Base-by-base conservation (phyloP, 768 basidiomycete species). In the Suillus hirtellus region DNA sequence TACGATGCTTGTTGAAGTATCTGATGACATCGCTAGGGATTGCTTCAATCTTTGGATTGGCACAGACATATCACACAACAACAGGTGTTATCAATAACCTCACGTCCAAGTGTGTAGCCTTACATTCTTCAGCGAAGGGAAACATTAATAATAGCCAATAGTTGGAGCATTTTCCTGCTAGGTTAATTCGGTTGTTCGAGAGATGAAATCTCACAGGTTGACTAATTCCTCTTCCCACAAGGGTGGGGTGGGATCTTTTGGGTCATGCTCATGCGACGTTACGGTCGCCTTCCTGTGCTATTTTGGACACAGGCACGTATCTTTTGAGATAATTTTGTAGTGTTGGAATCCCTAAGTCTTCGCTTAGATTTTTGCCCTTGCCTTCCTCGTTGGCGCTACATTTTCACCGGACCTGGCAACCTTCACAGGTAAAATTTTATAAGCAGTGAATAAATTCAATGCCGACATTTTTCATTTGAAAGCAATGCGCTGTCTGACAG, bases 381-480 rank as follows among this genome's bases (percentile, higher is more conserved):
- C 69, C 4, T 86, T 84, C 72, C 70, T 83, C 17, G 72, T 83
- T 19, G 84, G 84, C 1, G 82, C 81, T 37, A 82, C 84, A 0
- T 78, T 84, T 47, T 81, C 85, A 2, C 83, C 83, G 1, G 75
- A 79, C 63, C 64, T 86, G 37, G 63, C 73, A 14, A 81, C 78
- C 0, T 85, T 86, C 69, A 72, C 84, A 3, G 83, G 84, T 75
- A 69, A 66, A 74, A 42, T 34, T 34, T n/a, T 17, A 34, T 34
- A n/a, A 35, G 19, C 19, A 19, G 11, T 7, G 5, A 52, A 53
- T 19, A 34, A n/a, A 10, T 11, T 53, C 10, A 4, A 53, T 34
- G 10, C 31, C 19, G 11, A 53, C 19, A 2, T 3, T 11, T 53
- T 34, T 52, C 2, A 49, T 19, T 37, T 11, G n/a, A 54, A 34